Evolutionary conservation across 768 basidiomycete genomes (phyloP).

Genomic region (Suillus subaureus): DNA sequence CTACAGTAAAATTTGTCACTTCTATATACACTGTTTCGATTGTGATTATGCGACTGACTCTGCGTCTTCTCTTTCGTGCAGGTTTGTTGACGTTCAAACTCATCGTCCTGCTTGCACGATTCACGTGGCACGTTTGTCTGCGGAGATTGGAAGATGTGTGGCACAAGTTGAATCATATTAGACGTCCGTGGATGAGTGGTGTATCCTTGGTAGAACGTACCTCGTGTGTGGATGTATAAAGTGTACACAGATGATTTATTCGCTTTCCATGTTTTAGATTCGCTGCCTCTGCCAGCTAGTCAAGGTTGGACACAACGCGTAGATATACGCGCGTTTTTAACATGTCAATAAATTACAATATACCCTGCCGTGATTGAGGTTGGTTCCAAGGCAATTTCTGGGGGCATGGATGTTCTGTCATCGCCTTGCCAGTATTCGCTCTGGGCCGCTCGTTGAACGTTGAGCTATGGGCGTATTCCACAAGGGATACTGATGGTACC

Average conservation of each 20-base stretch:
- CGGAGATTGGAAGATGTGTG: background rate
- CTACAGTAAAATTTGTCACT: background rate
- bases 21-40: background rate
- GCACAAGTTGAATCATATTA: background rate
- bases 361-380: background rate
- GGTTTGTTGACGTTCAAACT: constrained; percentile 1
- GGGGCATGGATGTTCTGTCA: background rate
- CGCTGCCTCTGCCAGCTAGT: background rate
- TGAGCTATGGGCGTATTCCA: background rate
- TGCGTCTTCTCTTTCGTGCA: constrained; percentile 3
- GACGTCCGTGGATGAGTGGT: background rate
- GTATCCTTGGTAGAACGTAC: background rate
- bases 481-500: background rate
- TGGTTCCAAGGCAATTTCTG: background rate
- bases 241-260: background rate
- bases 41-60: background rate
- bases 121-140: background rate
- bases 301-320: background rate
- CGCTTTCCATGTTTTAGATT: background rate
- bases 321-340: too few species aligned
- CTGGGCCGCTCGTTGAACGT: background rate
- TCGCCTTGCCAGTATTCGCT: background rate
- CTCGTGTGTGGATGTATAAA: background rate
- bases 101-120: constrained; percentile 1
- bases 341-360: background rate